Conservation (phyloP, 2,329 filamentous ascomycete species). For the Blastomyces silverae region DNA sequence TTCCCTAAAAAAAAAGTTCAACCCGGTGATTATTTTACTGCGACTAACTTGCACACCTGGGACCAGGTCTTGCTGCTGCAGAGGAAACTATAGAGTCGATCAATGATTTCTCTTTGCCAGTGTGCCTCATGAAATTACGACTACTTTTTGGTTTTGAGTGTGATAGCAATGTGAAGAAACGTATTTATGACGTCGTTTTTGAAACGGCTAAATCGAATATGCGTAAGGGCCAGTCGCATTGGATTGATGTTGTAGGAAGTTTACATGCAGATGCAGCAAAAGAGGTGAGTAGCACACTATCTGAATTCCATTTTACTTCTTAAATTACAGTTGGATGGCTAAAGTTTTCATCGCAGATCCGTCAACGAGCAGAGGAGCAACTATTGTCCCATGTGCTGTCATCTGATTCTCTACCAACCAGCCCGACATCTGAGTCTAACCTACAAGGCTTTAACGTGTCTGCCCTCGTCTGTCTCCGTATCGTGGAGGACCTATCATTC, state of each 20-base stretch:
- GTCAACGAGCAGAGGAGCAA: slow-evolving; percentile 38
- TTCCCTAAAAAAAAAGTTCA: background rate
- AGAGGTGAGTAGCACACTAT: slow-evolving; percentile 25
- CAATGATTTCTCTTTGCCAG: slow-evolving; percentile 40
- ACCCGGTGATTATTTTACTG: background rate
- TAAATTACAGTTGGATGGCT: slow-evolving; percentile 17
- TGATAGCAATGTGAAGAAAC: slow-evolving; percentile 24
- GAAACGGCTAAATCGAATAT: slow-evolving; percentile 35
- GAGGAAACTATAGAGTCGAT: slow-evolving; percentile 34
- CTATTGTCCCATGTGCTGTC: slow-evolving; percentile 34
- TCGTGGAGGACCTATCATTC: slow-evolving; percentile 36
- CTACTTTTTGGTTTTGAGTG: slow-evolving; percentile 34
- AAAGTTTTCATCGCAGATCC: slow-evolving; percentile 28
- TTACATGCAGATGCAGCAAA: slow-evolving; percentile 36
- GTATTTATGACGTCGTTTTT: slow-evolving; percentile 38
- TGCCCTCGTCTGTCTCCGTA: slow-evolving; percentile 32
- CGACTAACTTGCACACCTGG: background rate
- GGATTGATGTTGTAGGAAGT: slow-evolving; percentile 36
- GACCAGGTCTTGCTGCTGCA: slow-evolving; percentile 27
- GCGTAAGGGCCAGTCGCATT: slow-evolving; percentile 31
- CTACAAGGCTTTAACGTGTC: slow-evolving; percentile 16
- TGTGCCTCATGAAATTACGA: slow-evolving; percentile 40
- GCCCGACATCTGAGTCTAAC: slow-evolving; percentile 8
- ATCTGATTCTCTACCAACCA: slow-evolving; percentile 17
- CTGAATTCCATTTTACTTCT: slow-evolving; percentile 10